Evolutionary conservation across 805 yeast genomes (phyloP), one percentile per base, ranked within the genome.

Genomic region (Peterozyma xylosa): DNA sequence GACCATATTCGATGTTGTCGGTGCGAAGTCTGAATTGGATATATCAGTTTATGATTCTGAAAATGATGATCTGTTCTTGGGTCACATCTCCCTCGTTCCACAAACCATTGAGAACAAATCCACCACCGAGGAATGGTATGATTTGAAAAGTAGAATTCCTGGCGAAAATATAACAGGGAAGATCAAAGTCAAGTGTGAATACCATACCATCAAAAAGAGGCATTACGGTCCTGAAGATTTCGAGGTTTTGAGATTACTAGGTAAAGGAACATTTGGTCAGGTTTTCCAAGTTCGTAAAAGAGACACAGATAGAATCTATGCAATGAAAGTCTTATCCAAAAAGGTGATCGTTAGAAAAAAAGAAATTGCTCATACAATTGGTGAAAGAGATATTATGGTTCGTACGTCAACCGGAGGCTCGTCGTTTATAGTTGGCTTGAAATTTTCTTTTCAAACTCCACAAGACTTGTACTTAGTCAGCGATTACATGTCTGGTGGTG

Each of bases 401-500:
- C 79, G 96, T 54, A 91, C 99, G 1, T 85, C 96, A 6, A 80
- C 89, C 36, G 82, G 91, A 17, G 82, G 84, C 16, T 82, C 89
- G 11, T 87, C 95, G n/a, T 93, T 93, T 61, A 88, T 93, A 59
- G 97, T 93, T 37, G 96, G 96, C 0, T 74, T 93, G 57, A 93
- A 93, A 67, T 91, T 93, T 60, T 86, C 96, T 1, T 93, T 93
- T 65, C 99, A 93, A 68, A 93, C 99, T 1, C 95, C 93, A 33
- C 70, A 86, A 0, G 98, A 93, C 64, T 71, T 93, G 49, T 93
- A 90, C 60, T 71, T 93, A 47, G 96, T 93, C 29, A 91, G 97
- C 2, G 99, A 93, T 66, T 93, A 86, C 66, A 91, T 93, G 98
- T 82, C 93, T 38, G 99, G 99, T 37, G 99, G 99, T 47, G 99